Percentiles rank a stretch among this genome's conserved stretches.
Evolutionary conservation across 805 yeast species (phyloP).

Genomic region (Candida tammaniensis): DNA sequence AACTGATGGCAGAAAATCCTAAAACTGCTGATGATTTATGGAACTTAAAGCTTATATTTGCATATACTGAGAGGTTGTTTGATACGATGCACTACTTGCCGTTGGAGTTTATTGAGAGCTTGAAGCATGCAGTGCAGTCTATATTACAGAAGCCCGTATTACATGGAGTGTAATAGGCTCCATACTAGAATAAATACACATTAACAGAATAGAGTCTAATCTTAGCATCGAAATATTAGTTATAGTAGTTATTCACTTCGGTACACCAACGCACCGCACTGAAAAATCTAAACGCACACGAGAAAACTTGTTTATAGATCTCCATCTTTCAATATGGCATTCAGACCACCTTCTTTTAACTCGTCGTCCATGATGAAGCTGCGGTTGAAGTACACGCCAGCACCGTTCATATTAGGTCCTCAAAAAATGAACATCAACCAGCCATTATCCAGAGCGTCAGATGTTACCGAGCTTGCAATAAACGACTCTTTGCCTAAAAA

Average conservation of each 20-base stretch:
- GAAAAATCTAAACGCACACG: slow-evolving; percentile 8
- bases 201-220: too few relatives aligned
- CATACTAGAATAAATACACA: too few relatives aligned
- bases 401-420: slow-evolving; percentile 32
- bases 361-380: slow-evolving; percentile 13
- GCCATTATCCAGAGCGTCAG: slow-evolving; percentile 41
- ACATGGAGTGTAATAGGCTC: too few relatives aligned
- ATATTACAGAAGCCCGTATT: background rate
- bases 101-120: slow-evolving; percentile 49
- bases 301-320: background rate
- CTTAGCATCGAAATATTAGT: too few relatives aligned
- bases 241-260: too few relatives aligned
- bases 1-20: slow-evolving; percentile 41
- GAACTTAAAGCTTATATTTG: slow-evolving; percentile 60
- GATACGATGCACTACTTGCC: slow-evolving; percentile 44
- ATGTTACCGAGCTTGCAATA: slow-evolving; percentile 32
- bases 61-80: slow-evolving; percentile 46
- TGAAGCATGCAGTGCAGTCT: slow-evolving; percentile 45
- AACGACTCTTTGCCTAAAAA: slow-evolving; percentile 17
- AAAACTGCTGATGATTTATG: slow-evolving; percentile 52
- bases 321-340: slow-evolving; percentile 15
- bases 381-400: slow-evolving; percentile 19
- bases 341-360: slow-evolving; percentile 21
- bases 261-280: too few relatives aligned
- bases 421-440: slow-evolving; percentile 38